Percentiles rank a stretch among this genome's conserved stretches.
phyloP scores from a whole-genome alignment of 345 rosid genomes.

The Populus alba region DNA sequence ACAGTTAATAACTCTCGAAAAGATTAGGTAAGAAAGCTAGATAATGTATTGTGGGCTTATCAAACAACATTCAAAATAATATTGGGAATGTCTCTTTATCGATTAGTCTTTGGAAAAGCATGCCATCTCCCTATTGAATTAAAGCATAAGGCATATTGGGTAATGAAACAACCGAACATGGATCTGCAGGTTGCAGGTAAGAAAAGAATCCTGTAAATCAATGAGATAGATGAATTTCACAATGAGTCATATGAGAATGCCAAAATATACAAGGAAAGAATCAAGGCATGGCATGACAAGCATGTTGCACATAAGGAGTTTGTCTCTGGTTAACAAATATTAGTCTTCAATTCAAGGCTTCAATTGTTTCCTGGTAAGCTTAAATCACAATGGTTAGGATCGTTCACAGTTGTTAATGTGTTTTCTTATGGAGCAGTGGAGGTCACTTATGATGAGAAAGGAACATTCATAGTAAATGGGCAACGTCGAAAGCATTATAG shows the following conservation, averaged over 20 bases:
- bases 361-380: background rate
- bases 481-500: background rate
- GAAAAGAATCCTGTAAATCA: background rate
- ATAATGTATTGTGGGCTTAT: too few species aligned
- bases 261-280: too few species aligned
- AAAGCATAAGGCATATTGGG: background rate
- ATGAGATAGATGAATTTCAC: background rate
- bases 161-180: background rate
- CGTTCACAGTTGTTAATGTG: background rate
- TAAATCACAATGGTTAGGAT: background rate
- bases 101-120: background rate
- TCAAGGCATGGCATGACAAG: too few species aligned
- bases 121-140: background rate
- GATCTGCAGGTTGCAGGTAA: background rate
- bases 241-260: background rate
- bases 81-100: too few species aligned
- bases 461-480: background rate
- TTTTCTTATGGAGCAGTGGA: background rate
- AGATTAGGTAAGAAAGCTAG: background rate
- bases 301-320: background rate
- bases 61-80: too few species aligned
- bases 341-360: background rate
- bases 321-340: background rate
- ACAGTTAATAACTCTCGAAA: background rate
- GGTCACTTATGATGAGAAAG: background rate